Evolutionary conservation across 345 rosid genomes (phyloP).

Genomic region (Boechera divaricarpa): DNA sequence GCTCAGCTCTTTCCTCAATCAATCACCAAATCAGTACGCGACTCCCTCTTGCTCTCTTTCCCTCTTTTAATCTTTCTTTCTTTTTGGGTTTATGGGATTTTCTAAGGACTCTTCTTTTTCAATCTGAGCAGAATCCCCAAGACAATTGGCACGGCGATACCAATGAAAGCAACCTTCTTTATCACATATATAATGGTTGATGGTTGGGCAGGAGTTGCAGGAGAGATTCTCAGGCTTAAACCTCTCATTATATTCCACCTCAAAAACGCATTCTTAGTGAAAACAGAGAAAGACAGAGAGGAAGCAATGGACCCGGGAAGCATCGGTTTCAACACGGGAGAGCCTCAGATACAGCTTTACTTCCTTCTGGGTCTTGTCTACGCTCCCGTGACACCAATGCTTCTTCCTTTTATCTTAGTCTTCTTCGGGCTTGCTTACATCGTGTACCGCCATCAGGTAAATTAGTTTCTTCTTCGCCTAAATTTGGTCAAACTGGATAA

Average conservation of each 20-base stretch:
- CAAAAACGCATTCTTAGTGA: conserved; percentile 88
- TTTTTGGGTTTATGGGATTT: background rate
- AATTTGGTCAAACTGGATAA: background rate
- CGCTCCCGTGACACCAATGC: conserved; percentile 76
- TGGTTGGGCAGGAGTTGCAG: conserved; percentile 99
- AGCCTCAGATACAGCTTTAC: conserved; percentile 91
- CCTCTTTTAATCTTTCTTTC: background rate
- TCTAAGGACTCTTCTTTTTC: background rate
- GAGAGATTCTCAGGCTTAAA: conserved; percentile 81
- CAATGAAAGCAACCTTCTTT: conserved; percentile 92
- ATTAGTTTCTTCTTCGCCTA: background rate
- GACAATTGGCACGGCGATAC: conserved; percentile 88
- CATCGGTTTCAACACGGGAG: conserved; percentile 85
- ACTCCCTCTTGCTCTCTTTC: background rate
- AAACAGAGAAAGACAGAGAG: conserved; percentile 94
- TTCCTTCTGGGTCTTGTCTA: conserved; percentile 93
- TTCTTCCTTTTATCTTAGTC: conserved; percentile 88
- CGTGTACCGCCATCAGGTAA: conserved; percentile 95
- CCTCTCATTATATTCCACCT: conserved; percentile 83
- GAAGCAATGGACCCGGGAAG: conserved; percentile 95
- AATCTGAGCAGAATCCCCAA: conserved; percentile 65
- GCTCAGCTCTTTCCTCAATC: conserved; percentile 64
- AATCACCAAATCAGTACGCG: conserved; percentile 73
- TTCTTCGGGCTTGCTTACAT: conserved; percentile 79
- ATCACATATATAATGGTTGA: conserved; percentile 96